These are phyloP conservation scores for Exophiala xenobiotica DNA, from an alignment of 2,329 filamentous ascomycete species.

Conservation along the genomic window DNA sequence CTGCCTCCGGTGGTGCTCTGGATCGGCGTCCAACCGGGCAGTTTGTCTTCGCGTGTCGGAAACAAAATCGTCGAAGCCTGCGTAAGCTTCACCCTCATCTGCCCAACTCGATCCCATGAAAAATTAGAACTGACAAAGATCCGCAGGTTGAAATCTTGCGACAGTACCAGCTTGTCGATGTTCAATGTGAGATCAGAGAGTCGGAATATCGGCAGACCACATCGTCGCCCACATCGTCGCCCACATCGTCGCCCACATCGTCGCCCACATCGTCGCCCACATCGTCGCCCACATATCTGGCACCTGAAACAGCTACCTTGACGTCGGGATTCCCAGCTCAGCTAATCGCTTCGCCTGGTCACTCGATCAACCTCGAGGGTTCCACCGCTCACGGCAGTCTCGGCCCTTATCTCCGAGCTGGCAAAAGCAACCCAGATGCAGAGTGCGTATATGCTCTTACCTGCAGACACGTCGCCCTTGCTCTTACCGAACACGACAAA, in stretches of 20 bases:
- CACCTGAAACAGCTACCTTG: not conserved
- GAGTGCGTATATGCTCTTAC: slow-evolving; percentile 4
- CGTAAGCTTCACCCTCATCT: slow-evolving; percentile 4
- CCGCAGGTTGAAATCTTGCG: not conserved
- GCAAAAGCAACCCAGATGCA: not conserved
- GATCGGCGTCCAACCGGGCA: slow-evolving; percentile 1
- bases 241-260: not conserved
- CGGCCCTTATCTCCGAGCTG: slow-evolving; percentile 6
- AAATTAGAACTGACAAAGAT: not conserved
- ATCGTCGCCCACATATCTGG: not conserved
- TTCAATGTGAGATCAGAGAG: not conserved
- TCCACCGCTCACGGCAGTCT: slow-evolving; percentile 1
- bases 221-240: not conserved
- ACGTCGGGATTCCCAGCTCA: not conserved
- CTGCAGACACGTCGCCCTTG: slow-evolving; percentile 1
- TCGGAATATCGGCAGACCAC: not conserved
- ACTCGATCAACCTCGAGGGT: not conserved
- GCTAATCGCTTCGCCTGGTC: slow-evolving; percentile 1
- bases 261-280: not conserved
- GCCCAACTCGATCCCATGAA: not conserved
- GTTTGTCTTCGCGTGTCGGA: not conserved
- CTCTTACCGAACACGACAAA: not conserved
- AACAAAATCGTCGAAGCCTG: slow-evolving; percentile 5
- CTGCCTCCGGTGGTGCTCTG: slow-evolving; percentile 6
- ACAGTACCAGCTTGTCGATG: not conserved